Base-by-base conservation (phyloP, 495 filamentous ascomycete species). In the Xylaria venustula region DNA sequence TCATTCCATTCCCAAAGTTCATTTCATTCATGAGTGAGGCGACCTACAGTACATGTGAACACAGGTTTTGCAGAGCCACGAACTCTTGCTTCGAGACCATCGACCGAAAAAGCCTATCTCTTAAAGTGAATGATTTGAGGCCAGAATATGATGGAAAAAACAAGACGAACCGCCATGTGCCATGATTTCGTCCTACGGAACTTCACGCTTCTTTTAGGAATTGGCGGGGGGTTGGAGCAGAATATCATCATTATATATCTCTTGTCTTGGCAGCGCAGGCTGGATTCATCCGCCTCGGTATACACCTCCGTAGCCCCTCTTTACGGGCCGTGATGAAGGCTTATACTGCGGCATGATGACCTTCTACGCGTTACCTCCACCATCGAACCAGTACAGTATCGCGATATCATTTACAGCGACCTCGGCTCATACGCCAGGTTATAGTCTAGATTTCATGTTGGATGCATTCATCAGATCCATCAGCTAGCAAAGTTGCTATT, bases 241-340 rank as follows among this genome's bases (percentile, higher is more conserved):
- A 65, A 63, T 61, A 67, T 66, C 61, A 45, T 62, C 42, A 54
- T 58, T 34, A 28, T 63, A 22, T 48, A 53, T n/a, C 26, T 55
- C 32, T 46, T 44, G 7, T 60, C 67, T 69, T 69, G 64, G 64
- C 64, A 61, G 56, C 50, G 60, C 66, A 55, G 61, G 61, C 65
- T 68, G 65, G 66, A 66, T 68, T 61, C 45, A 68, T 64, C 63
- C 63, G 26, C 26, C 54, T 36, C 20, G 26, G 42, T 19, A 11
- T 19, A 11, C 40, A n/a, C 41, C 40, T 49, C 46, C 46, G 46
- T 32, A 15, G 3, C 5, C 23, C 7, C 22, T 2, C n/a, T 11
- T 11, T 30, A 28, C 22, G 22, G 28, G 12, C 46, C 37, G 37
- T 15, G 3, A 3, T 23, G 3, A 4, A 8, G 4, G 17, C 19